These are phyloP conservation scores for Rhizoclosmatium globosum DNA, from an alignment of 192 early-diverging fungal genomes.

Conservation along the genomic window DNA sequence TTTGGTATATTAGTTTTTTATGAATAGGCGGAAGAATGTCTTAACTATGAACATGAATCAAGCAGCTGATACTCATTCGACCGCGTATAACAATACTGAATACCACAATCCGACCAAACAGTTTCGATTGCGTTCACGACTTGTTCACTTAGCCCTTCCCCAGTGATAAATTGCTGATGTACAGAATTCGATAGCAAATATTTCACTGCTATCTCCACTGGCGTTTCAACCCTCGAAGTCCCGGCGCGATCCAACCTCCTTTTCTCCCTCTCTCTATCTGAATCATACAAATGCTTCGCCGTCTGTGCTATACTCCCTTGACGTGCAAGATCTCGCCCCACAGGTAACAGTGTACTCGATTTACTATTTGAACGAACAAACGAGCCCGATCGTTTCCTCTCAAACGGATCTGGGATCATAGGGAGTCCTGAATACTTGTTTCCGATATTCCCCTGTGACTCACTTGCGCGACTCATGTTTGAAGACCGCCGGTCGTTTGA, in stretches of 20 bases:
- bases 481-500: slow-evolving; percentile 28
- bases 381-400: too few species aligned
- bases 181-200: too few species aligned
- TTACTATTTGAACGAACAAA: too few species aligned
- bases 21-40: neutral
- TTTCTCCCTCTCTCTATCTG: neutral
- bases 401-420: slow-evolving; percentile 24
- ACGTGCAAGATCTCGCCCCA: too few species aligned
- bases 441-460: neutral
- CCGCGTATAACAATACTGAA: slow-evolving; percentile 42
- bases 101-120: slow-evolving; percentile 49
- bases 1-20: neutral
- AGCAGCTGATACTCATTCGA: slow-evolving; percentile 50
- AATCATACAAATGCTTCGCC: neutral
- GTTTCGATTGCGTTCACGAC: neutral
- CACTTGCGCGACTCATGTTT: too few species aligned
- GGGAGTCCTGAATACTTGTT: slow-evolving; percentile 22
- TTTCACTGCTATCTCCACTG: slow-evolving; percentile 28
- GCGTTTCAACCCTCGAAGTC: slow-evolving; percentile 36
- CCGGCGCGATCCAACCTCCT: slow-evolving; percentile 41
- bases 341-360: too few species aligned
- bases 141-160: neutral
- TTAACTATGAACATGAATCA: slow-evolving; percentile 53
- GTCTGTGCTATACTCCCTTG: too few species aligned
- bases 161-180: neutral